Evolutionary conservation across 768 basidiomycete species (phyloP).

Genomic region (Suillus alpinus): DNA sequence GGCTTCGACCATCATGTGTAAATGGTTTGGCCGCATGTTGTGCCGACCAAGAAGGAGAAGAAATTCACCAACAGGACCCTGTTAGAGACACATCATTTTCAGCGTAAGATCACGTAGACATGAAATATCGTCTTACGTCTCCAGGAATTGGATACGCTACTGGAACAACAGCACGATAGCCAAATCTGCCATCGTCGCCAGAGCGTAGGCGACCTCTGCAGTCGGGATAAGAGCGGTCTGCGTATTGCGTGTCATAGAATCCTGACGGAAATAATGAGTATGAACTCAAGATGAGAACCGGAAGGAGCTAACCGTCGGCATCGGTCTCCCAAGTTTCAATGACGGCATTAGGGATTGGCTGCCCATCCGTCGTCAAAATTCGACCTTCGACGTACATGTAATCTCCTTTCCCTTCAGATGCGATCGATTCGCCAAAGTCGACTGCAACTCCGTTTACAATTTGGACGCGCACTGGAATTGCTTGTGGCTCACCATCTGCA

Average conservation of each 20-base stretch:
- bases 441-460: slow-evolving; percentile 38
- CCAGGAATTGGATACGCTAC: slow-evolving; percentile 72
- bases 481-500: slow-evolving; percentile 50
- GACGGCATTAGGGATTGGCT: slow-evolving; percentile 59
- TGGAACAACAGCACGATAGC: slow-evolving; percentile 70
- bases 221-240: slow-evolving; percentile 55
- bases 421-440: slow-evolving; percentile 67
- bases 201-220: slow-evolving; percentile 67
- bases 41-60: slow-evolving; percentile 60
- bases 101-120: slow-evolving; percentile 4
- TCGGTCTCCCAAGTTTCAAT: slow-evolving; percentile 90
- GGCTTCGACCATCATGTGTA: slow-evolving; percentile 73
- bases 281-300: slow-evolving; percentile 33
- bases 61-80: slow-evolving; percentile 72
- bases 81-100: slow-evolving; percentile 10
- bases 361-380: slow-evolving; percentile 55
- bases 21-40: slow-evolving; percentile 74
- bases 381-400: slow-evolving; percentile 80
- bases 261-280: slow-evolving; percentile 7
- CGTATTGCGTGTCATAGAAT: slow-evolving; percentile 51
- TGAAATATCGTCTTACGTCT: slow-evolving; percentile 42
- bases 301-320: slow-evolving; percentile 39
- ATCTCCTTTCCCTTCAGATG: slow-evolving; percentile 84
- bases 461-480: not conserved
- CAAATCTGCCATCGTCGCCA: slow-evolving; percentile 60